Evolutionary conservation across 495 filamentous ascomycete species (phyloP), one percentile per base, ranked within the genome.

Genomic region (Lichenothelia convexa): DNA sequence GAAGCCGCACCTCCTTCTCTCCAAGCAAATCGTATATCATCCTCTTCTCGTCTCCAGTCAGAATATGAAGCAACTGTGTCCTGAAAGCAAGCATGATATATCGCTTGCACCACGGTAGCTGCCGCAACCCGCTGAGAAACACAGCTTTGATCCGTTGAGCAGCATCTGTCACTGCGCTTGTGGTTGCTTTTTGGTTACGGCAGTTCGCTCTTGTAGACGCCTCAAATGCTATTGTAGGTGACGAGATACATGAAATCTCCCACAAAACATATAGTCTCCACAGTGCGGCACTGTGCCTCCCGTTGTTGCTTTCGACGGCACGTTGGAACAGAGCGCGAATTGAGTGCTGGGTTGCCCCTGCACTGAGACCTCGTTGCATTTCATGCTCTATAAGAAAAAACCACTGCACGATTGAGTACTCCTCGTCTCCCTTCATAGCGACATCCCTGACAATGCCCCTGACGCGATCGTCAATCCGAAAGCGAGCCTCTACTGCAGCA

Each of bases 361-460:
- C 34, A 9, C 27, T 27, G 16, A 45, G 35, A 16, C 29, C 38
- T 5, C 47, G 44, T 5, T 27, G 21, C 19, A 50, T 44, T 26
- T 89, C 83, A 37, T 70, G 62, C 35, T 63, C 62, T 26, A 94
- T 77, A 4, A 66, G 68, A 50, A 87, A 80, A 21, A 73, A 54
- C 33, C 74, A 70, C 13, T 68, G 69, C 19, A 64, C 56, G 11
- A 77, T 34, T 12, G 31, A 35, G n/a, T n/a, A n/a, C 18, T 33
- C 26, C 11, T 44, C 35, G 5, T 36, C 20, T 20, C 34, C 41
- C 8, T 43, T 44, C 4, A 70, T 51, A 13, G 70, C 53, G 12
- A 59, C 49, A 21, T 66, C 54, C 16, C 61, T 52, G 24, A 81
- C 50, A 15, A 75, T 59, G 4, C 62, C 61, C 16, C 80, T 69